These are phyloP conservation scores for Akanthomyces uredinophilus DNA, from an alignment of 2,329 filamentous ascomycete species.

Conservation along the genomic window DNA sequence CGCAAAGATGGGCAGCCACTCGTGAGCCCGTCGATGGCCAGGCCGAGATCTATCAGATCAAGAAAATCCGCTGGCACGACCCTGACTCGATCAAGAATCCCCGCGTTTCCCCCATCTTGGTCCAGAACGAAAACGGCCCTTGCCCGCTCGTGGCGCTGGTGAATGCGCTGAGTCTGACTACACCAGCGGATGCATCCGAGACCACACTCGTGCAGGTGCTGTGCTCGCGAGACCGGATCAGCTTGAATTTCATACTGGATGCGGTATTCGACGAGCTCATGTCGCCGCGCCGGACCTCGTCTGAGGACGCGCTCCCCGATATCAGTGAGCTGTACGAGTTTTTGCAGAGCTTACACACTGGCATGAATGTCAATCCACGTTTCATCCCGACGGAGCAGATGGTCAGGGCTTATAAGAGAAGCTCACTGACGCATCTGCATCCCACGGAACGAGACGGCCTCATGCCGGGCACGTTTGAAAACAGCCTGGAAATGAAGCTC, in stretches of 20 bases:
- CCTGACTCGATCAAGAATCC: slow-evolving; percentile 52
- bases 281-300: slow-evolving; percentile 62
- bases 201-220: slow-evolving; percentile 75
- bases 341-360: slow-evolving; percentile 81
- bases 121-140: slow-evolving; percentile 91
- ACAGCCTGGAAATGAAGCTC: slow-evolving; percentile 81
- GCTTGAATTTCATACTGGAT: slow-evolving; percentile 76
- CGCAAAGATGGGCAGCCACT: slow-evolving; percentile 32
- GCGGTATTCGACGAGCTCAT: slow-evolving; percentile 92
- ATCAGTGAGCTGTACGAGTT: slow-evolving; percentile 85
- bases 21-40: slow-evolving; percentile 41
- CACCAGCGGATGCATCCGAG: slow-evolving; percentile 54
- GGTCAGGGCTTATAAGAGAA: slow-evolving; percentile 43
- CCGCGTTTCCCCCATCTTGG: slow-evolving; percentile 76
- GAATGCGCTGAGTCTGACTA: slow-evolving; percentile 83
- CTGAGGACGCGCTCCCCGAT: slow-evolving; percentile 67
- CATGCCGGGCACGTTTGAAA: slow-evolving; percentile 72
- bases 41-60: slow-evolving; percentile 84
- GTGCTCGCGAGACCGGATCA: slow-evolving; percentile 78
- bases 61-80: slow-evolving; percentile 84
- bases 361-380: slow-evolving; percentile 96
- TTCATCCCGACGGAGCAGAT: slow-evolving; percentile 60
- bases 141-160: slow-evolving; percentile 90
- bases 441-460: slow-evolving; percentile 43
- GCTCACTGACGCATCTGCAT: slow-evolving; percentile 48